Base-by-base conservation (phyloP, 768 basidiomycete genomes). In the Hortiboletus flavorubellus region DNA sequence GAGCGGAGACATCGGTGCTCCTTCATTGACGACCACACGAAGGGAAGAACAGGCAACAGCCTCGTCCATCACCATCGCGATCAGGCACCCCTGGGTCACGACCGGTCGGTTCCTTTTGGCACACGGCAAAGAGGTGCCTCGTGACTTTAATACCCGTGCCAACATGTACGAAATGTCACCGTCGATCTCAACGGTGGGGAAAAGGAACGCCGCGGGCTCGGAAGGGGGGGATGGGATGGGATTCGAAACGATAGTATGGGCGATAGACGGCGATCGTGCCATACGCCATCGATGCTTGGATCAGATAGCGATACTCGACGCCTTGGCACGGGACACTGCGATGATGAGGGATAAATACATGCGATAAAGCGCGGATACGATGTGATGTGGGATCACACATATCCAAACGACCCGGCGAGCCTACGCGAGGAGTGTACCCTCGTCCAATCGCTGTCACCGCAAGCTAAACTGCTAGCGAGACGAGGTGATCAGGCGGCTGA, bases 1-100 rank as follows among this genome's bases (percentile, higher is more conserved):
- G 31, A 45, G 15, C 38, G 40, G 52, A 57, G 52, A 26, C 26
- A 7, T 45, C 50, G 43, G 10, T 26, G 37, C 42, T 21, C 49
- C 43, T 40, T 48, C 45, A 18, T 40, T 43, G 59, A 41, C 53
- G 48, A 45, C 62, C 21, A 1, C 42, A 60, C 49, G 42, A 52
- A 37, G 35, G 10, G 37, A 44, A 30, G 16, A 5, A 34, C 10
- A 23, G 46, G 31, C n/a, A 34, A 43, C 18, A n/a, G n/a, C 18
- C 7, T 41, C 34, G 21, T 34, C 52, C 46, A 51, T 63, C 50
- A 9, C 61, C 51, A 56, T 66, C 54, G 35, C 59, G 16, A 66
- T 63, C 57, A 64, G 51, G 49, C 44, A 59, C 44, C 15, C 37
- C 12, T 18, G 9, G 8, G 34, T 41, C 21, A 39, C 21, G 34